Conservation (phyloP, 2,329 filamentous ascomycete genomes). For the Phaeosphaeriaceae sp. region DNA sequence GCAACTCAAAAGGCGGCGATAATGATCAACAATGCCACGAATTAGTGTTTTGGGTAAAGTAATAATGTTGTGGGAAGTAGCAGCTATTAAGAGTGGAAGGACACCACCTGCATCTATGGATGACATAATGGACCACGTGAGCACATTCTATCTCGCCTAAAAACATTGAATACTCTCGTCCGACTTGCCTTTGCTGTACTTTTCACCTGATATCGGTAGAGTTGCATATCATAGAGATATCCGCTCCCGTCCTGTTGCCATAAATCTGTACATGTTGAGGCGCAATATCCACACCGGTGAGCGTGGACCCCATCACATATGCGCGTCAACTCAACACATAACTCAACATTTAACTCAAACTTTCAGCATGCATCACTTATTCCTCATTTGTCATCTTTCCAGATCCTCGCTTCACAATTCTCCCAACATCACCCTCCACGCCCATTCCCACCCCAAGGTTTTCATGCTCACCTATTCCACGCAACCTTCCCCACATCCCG, state of each 20-base stretch:
- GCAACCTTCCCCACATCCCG: not conserved
- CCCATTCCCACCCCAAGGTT: not conserved
- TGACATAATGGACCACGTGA: not conserved
- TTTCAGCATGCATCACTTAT: too few species aligned
- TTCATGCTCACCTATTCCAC: too few species aligned
- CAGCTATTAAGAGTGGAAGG: not conserved
- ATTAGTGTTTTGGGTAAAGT: too few species aligned
- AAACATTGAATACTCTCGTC: too few species aligned
- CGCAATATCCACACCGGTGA: not conserved
- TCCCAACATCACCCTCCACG: not conserved
- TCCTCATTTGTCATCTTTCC: too few species aligned
- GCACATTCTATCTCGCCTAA: too few species aligned
- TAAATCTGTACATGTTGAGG: not conserved
- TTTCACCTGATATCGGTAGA: not conserved
- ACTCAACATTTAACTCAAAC: not conserved
- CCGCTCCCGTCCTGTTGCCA: not conserved
- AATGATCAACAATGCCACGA: too few species aligned
- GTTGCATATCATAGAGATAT: not conserved
- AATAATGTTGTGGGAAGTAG: not conserved
- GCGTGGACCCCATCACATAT: not conserved
- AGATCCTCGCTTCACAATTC: too few species aligned
- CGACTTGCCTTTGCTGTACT: not conserved
- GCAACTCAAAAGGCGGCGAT: too few species aligned
- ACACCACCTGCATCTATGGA: not conserved
- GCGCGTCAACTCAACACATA: not conserved